phyloP scores from a whole-genome alignment of 768 basidiomycete species.

The Ramaria rubella region DNA sequence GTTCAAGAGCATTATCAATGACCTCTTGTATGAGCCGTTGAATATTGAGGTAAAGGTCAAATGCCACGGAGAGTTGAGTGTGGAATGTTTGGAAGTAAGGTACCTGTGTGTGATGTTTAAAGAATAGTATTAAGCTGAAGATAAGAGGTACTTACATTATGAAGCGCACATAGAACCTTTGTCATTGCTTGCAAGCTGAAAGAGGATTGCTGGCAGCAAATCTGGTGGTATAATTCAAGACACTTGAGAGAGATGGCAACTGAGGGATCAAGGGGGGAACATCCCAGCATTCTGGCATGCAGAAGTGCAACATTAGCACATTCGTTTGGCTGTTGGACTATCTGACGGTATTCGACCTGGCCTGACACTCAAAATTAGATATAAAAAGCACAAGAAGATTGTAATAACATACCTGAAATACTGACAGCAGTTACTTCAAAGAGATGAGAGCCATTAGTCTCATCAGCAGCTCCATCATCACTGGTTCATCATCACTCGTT shows the following conservation, averaged over 20 bases:
- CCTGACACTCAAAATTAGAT: background rate
- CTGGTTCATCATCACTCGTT: too few species aligned
- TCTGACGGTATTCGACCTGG: background rate
- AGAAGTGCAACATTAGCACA: background rate
- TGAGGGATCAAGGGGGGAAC: background rate
- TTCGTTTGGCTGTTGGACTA: background rate
- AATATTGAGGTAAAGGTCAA: slow-evolving; percentile 12
- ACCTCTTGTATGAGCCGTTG: background rate
- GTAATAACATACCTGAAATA: background rate
- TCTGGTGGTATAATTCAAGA: slow-evolving; percentile 19
- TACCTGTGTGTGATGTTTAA: background rate
- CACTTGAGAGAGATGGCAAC: background rate
- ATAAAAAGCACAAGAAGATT: background rate
- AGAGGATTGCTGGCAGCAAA: slow-evolving; percentile 21
- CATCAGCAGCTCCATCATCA: too few species aligned
- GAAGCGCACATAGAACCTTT: too few species aligned
- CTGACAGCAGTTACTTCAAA: background rate
- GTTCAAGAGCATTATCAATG: background rate
- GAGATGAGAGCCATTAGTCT: background rate
- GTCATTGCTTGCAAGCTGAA: too few species aligned
- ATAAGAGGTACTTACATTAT: slow-evolving; percentile 19
- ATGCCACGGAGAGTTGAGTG: slow-evolving; percentile 11
- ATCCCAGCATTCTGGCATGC: background rate
- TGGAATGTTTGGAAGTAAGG: background rate
- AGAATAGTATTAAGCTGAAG: slow-evolving; percentile 13